Percentiles rank a stretch among this genome's conserved stretches.
Conservation (phyloP, 1,284 basidiomycete species). For the Microbotryum violaceum region DNA sequence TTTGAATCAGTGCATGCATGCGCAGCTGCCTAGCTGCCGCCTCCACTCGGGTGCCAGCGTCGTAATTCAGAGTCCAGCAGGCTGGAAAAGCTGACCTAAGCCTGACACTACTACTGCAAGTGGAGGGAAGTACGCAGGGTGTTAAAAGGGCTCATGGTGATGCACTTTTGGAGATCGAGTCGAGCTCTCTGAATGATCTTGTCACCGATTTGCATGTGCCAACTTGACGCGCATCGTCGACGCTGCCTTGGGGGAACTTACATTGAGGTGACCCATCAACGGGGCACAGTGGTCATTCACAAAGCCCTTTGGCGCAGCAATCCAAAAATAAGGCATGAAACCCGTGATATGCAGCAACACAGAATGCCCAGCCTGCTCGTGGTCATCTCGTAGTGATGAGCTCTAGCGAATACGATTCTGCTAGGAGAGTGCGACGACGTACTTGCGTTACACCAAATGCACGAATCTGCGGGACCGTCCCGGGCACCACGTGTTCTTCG, state of each 20-base stretch:
- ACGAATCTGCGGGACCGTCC: conserved; percentile 52
- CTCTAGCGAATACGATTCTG: not conserved
- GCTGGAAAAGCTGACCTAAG: no score
- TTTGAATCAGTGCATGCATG: no score
- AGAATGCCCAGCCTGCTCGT: conserved; percentile 64
- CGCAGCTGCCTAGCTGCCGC: no score
- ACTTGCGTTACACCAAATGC: conserved; percentile 87
- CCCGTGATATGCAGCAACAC: conserved; percentile 71
- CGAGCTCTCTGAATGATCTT: no score
- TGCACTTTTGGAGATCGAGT: no score
- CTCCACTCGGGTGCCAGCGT: no score
- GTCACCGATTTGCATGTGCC: no score
- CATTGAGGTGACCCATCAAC: conserved; percentile 68
- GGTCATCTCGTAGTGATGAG: not conserved
- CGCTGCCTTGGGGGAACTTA: conserved; percentile 44
- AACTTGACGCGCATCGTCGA: no score
- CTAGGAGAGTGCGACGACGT: conserved; percentile 10
- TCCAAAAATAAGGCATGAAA: conserved; percentile 85
- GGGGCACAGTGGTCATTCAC: conserved; percentile 56
- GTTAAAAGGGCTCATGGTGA: no score
- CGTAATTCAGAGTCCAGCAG: no score
- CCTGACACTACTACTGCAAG: no score
- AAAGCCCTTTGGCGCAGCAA: conserved; percentile 76
- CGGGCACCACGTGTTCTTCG: conserved; percentile 59
- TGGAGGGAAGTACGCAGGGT: no score